Conservation (phyloP, 495 filamentous ascomycete genomes). For the Talaromyces proteolyticus region DNA sequence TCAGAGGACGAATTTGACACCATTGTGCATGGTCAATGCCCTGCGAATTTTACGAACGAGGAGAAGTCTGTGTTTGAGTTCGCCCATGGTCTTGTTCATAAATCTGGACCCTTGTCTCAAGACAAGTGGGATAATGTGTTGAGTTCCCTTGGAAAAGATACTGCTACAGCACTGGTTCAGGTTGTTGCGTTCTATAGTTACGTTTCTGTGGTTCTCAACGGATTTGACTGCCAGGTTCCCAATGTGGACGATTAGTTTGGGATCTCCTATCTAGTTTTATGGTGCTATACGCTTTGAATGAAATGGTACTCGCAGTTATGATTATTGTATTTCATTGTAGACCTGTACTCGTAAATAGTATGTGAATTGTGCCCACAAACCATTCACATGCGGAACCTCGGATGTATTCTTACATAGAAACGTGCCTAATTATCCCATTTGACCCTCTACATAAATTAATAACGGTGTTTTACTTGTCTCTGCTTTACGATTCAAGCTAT, state of each 20-base stretch:
- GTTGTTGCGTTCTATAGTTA: background rate
- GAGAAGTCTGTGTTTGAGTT: background rate
- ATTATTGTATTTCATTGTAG: no score
- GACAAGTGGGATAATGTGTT: background rate
- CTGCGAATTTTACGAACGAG: background rate
- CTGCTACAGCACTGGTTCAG: background rate
- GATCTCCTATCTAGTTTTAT: no score
- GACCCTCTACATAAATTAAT: no score
- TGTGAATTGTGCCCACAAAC: no score
- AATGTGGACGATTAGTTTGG: background rate
- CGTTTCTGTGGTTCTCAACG: background rate
- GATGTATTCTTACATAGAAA: no score
- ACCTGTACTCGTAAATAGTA: no score
- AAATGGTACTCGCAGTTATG: background rate
- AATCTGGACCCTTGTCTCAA: background rate
- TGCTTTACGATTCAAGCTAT: no score
- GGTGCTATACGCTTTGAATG: no score
- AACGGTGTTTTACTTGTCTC: no score
- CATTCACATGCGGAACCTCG: no score
- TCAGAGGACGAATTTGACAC: background rate
- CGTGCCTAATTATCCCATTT: no score
- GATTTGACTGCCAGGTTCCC: background rate
- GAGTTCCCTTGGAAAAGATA: background rate
- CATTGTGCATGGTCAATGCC: background rate
- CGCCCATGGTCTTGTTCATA: background rate